Conservation (phyloP, 2,329 filamentous ascomycete species). For the Sclerotinia borealis region DNA sequence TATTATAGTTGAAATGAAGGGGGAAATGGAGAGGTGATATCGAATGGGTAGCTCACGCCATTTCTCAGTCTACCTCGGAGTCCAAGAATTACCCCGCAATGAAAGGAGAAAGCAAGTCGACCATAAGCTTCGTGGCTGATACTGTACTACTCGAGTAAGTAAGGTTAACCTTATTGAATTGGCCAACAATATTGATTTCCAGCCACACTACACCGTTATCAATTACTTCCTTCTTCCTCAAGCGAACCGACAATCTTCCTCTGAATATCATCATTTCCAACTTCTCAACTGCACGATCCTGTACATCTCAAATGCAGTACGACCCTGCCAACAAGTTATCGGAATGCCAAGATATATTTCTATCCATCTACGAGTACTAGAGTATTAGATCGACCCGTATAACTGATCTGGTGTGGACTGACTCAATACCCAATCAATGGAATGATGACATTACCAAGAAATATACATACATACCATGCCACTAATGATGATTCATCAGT, state of each 20-base stretch:
- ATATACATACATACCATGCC: background rate
- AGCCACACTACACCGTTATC: background rate
- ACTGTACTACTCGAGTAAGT: too few relatives aligned
- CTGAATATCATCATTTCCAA: background rate
- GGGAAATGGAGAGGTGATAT: background rate
- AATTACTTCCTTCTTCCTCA: background rate
- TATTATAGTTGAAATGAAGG: background rate
- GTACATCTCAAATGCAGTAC: background rate
- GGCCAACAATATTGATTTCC: background rate
- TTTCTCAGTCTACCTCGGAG: background rate
- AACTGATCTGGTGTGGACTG: background rate
- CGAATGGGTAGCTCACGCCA: background rate
- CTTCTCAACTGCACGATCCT: background rate
- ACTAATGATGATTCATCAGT: conserved; percentile 5
- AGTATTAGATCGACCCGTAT: background rate
- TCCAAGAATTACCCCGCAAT: background rate
- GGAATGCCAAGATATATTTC: background rate
- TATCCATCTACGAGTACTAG: background rate
- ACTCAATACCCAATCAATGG: background rate
- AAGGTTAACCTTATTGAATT: too few relatives aligned
- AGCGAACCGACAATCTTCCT: background rate
- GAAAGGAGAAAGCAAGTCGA: background rate
- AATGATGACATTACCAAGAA: background rate
- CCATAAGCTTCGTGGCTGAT: background rate
- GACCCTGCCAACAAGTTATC: conserved; percentile 2